phyloP scores from a whole-genome alignment of 257 asterid genomes.

The Salvia rosmarinus region DNA sequence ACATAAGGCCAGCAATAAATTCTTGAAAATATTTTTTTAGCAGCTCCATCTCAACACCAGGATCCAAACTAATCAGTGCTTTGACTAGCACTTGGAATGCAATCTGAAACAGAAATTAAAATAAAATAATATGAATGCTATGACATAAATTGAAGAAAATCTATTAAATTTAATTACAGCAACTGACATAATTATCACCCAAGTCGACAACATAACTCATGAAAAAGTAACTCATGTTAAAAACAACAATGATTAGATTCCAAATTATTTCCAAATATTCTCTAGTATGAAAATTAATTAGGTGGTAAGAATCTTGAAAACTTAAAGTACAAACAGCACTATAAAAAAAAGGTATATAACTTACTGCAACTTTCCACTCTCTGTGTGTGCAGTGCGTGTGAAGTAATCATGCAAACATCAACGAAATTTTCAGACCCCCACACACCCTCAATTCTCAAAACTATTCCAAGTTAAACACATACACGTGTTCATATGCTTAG shows the following conservation, averaged over 20 bases:
- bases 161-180: background rate
- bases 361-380: slow-evolving; percentile 31
- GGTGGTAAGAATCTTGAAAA: slow-evolving; percentile 22
- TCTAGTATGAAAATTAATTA: background rate
- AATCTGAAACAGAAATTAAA: slow-evolving; percentile 48
- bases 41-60: slow-evolving; percentile 69
- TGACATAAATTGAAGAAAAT: background rate
- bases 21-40: slow-evolving; percentile 77
- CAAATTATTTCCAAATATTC: slow-evolving; percentile 26
- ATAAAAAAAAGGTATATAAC: slow-evolving; percentile 9
- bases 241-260: slow-evolving; percentile 45
- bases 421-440: background rate
- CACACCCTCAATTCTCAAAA: background rate
- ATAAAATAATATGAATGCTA: background rate
- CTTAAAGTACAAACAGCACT: slow-evolving; percentile 36
- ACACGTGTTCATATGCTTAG: background rate
- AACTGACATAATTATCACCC: slow-evolving; percentile 52
- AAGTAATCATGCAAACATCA: slow-evolving; percentile 35
- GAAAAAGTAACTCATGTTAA: slow-evolving; percentile 36
- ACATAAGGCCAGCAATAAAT: slow-evolving; percentile 92
- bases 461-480: background rate
- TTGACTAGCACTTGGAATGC: slow-evolving; percentile 83
- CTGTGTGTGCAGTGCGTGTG: slow-evolving; percentile 8
- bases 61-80: slow-evolving; percentile 76
- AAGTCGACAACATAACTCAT: slow-evolving; percentile 49